Conservation (phyloP, 805 yeast species). For the Maudiozyma saulgeensis region DNA sequence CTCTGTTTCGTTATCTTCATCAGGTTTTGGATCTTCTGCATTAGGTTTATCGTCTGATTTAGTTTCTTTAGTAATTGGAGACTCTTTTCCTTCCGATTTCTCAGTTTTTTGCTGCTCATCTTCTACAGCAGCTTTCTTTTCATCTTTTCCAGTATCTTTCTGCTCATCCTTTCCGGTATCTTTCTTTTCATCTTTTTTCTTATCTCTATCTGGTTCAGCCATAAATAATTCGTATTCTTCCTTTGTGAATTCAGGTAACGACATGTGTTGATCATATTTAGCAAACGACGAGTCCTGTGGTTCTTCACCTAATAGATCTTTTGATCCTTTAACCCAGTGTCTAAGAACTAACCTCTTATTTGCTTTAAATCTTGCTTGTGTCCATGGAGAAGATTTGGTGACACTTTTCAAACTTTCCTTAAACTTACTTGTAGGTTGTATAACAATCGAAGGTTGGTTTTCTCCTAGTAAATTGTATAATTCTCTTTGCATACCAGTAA, state of each 20-base stretch:
- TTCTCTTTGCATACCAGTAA: conserved; percentile 80
- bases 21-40: conserved; percentile 1
- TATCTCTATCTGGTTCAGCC: conserved; percentile 7
- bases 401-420: conserved; percentile 54
- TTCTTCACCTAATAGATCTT: conserved; percentile 31
- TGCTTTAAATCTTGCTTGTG: conserved; percentile 50
- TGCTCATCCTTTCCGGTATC: background rate
- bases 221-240: conserved; percentile 51
- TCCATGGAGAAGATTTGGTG: conserved; percentile 77
- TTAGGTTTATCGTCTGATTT: background rate
- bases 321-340: conserved; percentile 85
- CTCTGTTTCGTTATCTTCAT: background rate
- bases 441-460: conserved; percentile 76
- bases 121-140: conserved; percentile 13
- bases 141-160: conserved; percentile 8
- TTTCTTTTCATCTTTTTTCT: conserved; percentile 1
- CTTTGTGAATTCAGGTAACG: conserved; percentile 57
- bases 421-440: conserved; percentile 39
- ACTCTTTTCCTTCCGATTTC: background rate
- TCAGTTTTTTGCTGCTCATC: background rate
- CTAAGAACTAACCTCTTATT: conserved; percentile 40
- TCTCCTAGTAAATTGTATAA: conserved; percentile 82
- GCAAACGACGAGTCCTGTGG: conserved; percentile 48
- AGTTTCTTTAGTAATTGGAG: background rate
- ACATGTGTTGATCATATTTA: conserved; percentile 59